These are phyloP conservation scores for Penstemon eatonii DNA, from an alignment of 257 asterid genomes.

Conservation along the genomic window DNA sequence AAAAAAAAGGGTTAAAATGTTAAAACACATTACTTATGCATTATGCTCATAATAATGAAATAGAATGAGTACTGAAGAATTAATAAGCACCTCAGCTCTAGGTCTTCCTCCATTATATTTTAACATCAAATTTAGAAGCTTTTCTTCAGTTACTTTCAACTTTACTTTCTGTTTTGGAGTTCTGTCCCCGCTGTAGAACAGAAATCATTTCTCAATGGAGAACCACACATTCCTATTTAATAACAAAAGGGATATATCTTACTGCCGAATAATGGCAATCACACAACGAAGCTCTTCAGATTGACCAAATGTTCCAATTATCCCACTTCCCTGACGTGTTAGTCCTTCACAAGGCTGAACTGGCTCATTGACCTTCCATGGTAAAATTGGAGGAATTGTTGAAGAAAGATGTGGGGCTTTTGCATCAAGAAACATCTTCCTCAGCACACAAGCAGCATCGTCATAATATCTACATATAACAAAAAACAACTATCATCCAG, in stretches of 20 bases:
- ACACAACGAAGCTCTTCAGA: constrained; percentile 97
- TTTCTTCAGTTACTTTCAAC: constrained; percentile 94
- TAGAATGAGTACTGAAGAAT: constrained; percentile 18
- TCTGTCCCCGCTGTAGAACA: constrained; percentile 86
- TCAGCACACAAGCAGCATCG: constrained; percentile 92
- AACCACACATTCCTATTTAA: constrained; percentile 9
- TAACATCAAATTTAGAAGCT: constrained; percentile 88
- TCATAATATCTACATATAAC: constrained; percentile 71
- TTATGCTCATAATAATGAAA: constrained; percentile 12
- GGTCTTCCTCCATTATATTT: constrained; percentile 92
- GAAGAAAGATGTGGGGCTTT: constrained; percentile 97
- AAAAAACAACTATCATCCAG: constrained; percentile 16
- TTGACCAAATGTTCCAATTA: constrained; percentile 86
- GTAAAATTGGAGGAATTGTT: constrained; percentile 77
- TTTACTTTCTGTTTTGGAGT: constrained; percentile 99
- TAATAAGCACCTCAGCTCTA: constrained; percentile 76
- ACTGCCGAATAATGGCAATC: constrained; percentile 92
- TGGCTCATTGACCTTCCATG: constrained; percentile 92
- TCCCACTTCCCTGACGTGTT: constrained; percentile 95
- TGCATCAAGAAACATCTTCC: constrained; percentile 94
- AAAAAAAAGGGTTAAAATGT: constrained; percentile 28
- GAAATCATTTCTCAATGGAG: constrained; percentile 27
- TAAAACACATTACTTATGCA: constrained; percentile 12
- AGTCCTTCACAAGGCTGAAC: constrained; percentile 81
- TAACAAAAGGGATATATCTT: constrained; percentile 34